Percentiles rank a stretch among this genome's conserved stretches.
phyloP scores from a whole-genome alignment of 495 filamentous ascomycete species.

The Letharia lupina region DNA sequence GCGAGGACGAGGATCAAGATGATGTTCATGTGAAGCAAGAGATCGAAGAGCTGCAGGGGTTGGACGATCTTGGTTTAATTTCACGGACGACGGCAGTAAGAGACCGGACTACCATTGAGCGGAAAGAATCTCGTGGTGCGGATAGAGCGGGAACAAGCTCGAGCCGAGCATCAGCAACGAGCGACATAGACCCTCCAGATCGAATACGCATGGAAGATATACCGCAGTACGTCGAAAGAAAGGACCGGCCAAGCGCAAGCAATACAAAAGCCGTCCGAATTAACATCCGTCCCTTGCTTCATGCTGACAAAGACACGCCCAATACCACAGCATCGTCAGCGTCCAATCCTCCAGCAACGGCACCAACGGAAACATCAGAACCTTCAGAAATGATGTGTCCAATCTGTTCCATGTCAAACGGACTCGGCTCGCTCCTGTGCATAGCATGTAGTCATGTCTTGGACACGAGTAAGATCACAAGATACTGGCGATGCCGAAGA shows the following conservation, averaged over 20 bases:
- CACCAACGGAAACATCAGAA: not conserved
- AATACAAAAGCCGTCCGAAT: not conserved
- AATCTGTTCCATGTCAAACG: conserved; percentile 57
- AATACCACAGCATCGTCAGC: not conserved
- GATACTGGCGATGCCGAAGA: conserved; percentile 54
- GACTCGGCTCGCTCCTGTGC: conserved; percentile 44
- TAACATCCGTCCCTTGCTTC: not conserved
- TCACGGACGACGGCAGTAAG: not conserved
- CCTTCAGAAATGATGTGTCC: conserved; percentile 35
- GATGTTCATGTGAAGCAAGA: conserved; percentile 53
- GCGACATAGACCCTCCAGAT: not conserved
- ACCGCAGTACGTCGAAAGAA: conserved; percentile 2
- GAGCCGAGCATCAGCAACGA: not conserved
- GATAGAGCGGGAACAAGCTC: not conserved
- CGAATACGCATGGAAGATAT: conserved; percentile 3
- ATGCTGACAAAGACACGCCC: not conserved
- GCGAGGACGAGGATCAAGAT: conserved; percentile 58
- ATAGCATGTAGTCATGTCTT: conserved; percentile 59
- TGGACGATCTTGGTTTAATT: not conserved
- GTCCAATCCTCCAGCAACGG: not conserved
- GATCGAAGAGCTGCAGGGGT: conserved; percentile 46
- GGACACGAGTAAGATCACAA: conserved; percentile 37
- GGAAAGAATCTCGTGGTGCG: not conserved
- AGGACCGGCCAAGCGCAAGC: not conserved
- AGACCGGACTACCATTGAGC: not conserved